A percentile compares a stretch with the other conserved stretches of the same genome.
These are phyloP conservation scores for Phytophthora litchii DNA, from an alignment of 352 stramenopile species.

Conservation along the genomic window DNA sequence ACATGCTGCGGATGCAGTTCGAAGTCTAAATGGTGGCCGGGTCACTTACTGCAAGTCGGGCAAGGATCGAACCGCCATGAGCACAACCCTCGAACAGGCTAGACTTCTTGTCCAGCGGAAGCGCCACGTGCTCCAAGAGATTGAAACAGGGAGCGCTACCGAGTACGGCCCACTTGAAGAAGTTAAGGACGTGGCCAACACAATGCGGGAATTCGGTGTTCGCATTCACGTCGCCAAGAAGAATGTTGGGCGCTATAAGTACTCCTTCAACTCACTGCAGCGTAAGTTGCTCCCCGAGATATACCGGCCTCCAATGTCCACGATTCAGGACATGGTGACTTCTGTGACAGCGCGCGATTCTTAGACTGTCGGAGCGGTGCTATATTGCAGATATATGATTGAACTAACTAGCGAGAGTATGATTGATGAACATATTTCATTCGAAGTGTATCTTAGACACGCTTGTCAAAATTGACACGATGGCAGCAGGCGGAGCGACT, in stretches of 20 bases:
- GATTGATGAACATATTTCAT: slow-evolving; percentile 38
- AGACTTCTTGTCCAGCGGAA: slow-evolving; percentile 87
- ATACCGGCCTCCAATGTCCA: slow-evolving; percentile 89
- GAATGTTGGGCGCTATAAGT: slow-evolving; percentile 96
- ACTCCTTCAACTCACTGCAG: slow-evolving; percentile 98
- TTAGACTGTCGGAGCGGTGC: slow-evolving; percentile 28
- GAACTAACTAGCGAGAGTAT: slow-evolving; percentile 6
- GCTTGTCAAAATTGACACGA: slow-evolving; percentile 16
- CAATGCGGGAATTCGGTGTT: slow-evolving; percentile 92
- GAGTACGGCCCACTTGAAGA: slow-evolving; percentile 72
- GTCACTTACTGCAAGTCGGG: slow-evolving; percentile 98
- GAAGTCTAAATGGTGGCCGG: slow-evolving; percentile 91
- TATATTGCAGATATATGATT: background rate
- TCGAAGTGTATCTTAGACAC: slow-evolving; percentile 38
- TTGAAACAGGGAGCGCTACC: slow-evolving; percentile 51
- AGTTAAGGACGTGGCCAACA: slow-evolving; percentile 84
- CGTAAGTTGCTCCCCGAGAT: slow-evolving; percentile 95
- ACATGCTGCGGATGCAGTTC: slow-evolving; percentile 83
- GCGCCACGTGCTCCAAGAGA: slow-evolving; percentile 72
- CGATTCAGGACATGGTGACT: slow-evolving; percentile 93
- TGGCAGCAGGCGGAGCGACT: slow-evolving; percentile 14
- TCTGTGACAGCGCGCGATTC: slow-evolving; percentile 90
- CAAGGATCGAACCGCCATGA: slow-evolving; percentile 98
- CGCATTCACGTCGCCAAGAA: slow-evolving; percentile 96
- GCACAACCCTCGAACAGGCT: slow-evolving; percentile 95